Evolutionary conservation across 106 monocot genomes (phyloP).

Genomic region (Dendrobium nobile): DNA sequence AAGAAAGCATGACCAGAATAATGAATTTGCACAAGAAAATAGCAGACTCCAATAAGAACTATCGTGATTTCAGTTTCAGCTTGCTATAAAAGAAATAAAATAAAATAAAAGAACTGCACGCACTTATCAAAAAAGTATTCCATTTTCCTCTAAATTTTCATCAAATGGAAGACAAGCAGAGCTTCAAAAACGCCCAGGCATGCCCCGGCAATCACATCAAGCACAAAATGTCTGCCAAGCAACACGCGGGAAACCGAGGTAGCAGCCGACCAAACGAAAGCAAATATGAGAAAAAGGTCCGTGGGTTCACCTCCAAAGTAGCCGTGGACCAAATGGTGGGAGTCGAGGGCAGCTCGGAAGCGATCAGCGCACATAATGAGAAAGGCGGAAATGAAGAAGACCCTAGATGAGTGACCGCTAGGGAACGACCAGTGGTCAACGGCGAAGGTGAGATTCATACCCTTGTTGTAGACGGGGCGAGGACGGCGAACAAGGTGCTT

Average conservation of each 20-base stretch:
- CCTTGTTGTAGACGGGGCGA: constrained; percentile 82
- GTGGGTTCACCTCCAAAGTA: constrained; percentile 8
- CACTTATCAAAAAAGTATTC: background rate
- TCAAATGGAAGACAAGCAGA: constrained; percentile 33
- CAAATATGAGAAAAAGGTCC: constrained; percentile 12
- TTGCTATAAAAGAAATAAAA: background rate
- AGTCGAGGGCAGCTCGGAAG: constrained; percentile 5
- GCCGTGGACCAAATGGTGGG: constrained; percentile 1
- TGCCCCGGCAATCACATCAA: constrained; percentile 74
- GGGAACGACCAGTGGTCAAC: constrained; percentile 96
- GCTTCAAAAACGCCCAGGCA: constrained; percentile 62
- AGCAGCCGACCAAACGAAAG: constrained; percentile 45
- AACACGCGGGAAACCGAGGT: constrained; percentile 75
- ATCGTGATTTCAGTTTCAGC: background rate
- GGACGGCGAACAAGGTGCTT: constrained; percentile 81
- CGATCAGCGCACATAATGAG: constrained; percentile 23
- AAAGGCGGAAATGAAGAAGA: constrained; percentile 70
- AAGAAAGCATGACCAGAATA: background rate
- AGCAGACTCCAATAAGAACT: background rate
- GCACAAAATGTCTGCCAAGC: constrained; percentile 81
- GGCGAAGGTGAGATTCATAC: constrained; percentile 55
- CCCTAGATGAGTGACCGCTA: constrained; percentile 93
- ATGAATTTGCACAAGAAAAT: background rate
- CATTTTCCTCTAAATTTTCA: constrained; percentile 6
- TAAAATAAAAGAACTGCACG: background rate